Base-by-base conservation (phyloP, 257 asterid species). In the Rhazya stricta region DNA sequence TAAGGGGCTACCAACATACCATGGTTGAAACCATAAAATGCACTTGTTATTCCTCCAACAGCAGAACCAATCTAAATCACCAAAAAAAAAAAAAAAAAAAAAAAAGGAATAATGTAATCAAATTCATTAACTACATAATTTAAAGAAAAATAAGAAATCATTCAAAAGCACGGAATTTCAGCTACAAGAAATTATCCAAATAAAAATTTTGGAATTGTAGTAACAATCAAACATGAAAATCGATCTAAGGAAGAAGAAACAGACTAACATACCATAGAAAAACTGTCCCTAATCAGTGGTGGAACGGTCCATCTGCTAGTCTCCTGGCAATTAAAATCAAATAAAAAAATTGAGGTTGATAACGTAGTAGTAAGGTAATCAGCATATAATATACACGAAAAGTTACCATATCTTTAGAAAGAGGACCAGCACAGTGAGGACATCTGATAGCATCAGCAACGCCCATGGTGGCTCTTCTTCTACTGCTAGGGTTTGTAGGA, bases 11-110 rank as follows among this genome's bases (percentile, higher is more conserved):
- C 15, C 9, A 37, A 29, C 82, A 68, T 86, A 91, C 98, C 93
- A 67, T 79, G 86, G 79, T 91, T 88, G 82, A 88, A 91, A 42
- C 96, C 96, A 80, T 91, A 91, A 68, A 93, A 91, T 21, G 96
- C 89, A 61, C 96, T 92, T 45, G 94, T 85, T 6, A 87, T 88
- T 67, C 98, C 96, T 6, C 97, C 98, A 81, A 93, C 94, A 18
- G 97, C 98, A 67, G 97, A 84, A 68, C 98, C 98, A 73, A 94
- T 94, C 96, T 94, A 81, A 78, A 77, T 45, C 63, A 69, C 37
- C n/a, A n/a, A n/a, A n/a, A 60, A 72, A 13, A 75, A 4, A 39
- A 39, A 1, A 39, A 39, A 4, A 39, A 39, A 4, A 39, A 39
- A 4, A 39, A 39, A 4, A 39, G 45, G 19, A n/a, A n/a, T n/a